These are phyloP conservation scores for Cryoendolithus antarcticus DNA, from an alignment of 2,329 filamentous ascomycete species.

Conservation along the genomic window DNA sequence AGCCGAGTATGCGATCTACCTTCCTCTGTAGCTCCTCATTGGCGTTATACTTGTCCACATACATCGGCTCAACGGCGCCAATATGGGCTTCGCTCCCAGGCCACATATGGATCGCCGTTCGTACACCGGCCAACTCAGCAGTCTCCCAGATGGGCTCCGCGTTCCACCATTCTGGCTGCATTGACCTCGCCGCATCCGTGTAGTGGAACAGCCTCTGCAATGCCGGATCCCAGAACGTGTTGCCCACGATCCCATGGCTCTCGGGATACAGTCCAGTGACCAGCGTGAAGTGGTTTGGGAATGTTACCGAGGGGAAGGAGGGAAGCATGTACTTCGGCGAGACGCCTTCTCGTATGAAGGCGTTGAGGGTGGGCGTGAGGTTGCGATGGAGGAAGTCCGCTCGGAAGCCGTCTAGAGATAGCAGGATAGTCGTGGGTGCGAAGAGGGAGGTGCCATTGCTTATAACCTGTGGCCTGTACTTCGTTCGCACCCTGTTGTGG, in stretches of 20 bases:
- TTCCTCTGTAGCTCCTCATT: conserved; percentile 64
- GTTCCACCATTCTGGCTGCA: conserved; percentile 86
- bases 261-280: conserved; percentile 89
- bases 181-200: conserved; percentile 60
- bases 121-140: conserved; percentile 68
- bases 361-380: conserved; percentile 68
- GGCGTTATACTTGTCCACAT: conserved; percentile 74
- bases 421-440: conserved; percentile 79
- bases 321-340: conserved; percentile 68
- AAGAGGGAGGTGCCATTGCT: conserved; percentile 84
- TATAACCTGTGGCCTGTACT: conserved; percentile 20
- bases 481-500: conserved; percentile 3
- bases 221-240: conserved; percentile 82
- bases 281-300: conserved; percentile 86
- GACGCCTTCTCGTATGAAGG: conserved; percentile 69
- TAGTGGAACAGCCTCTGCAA: conserved; percentile 75
- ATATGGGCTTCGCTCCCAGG: conserved; percentile 88
- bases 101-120: conserved; percentile 93
- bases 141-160: conserved; percentile 92
- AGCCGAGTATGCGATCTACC: conserved; percentile 64
- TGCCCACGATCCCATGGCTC: conserved; percentile 83
- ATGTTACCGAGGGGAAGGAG: conserved; percentile 67
- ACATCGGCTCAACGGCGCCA: conserved; percentile 58
- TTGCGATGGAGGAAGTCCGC: conserved; percentile 81
- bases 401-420: conserved; percentile 90